A percentile compares a stretch with the other conserved stretches of the same genome.
Evolutionary conservation across 2,329 filamentous ascomycete genomes (phyloP).

Genomic region (Fusarium oxysporum): DNA sequence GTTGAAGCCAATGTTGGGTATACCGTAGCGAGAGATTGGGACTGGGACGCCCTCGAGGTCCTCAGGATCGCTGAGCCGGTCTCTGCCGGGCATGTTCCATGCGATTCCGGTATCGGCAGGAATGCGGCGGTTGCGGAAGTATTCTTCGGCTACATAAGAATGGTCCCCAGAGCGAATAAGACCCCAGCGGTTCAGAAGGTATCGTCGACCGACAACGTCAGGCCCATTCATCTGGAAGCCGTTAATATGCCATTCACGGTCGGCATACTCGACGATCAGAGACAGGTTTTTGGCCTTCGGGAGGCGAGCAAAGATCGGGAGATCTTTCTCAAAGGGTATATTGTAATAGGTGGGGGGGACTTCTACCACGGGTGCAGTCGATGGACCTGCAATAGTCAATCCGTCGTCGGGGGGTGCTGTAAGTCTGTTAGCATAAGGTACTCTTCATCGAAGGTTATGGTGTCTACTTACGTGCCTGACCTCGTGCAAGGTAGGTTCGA

Average conservation of each 20-base stretch:
- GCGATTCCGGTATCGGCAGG: not conserved
- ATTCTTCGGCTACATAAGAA: not conserved
- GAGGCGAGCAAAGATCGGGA: not conserved
- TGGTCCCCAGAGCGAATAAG: not conserved
- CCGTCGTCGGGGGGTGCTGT: not conserved
- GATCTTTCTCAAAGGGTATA: not conserved
- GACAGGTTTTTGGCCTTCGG: not conserved
- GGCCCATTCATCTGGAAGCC: not conserved
- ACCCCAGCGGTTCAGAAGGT: not conserved
- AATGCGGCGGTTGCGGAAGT: not conserved
- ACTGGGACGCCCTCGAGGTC: no score
- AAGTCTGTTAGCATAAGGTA: not conserved
- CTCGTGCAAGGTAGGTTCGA: not conserved
- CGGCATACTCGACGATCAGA: not conserved
- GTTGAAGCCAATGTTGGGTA: not conserved
- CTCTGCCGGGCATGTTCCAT: not conserved
- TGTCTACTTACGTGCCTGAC: not conserved
- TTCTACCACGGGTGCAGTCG: not conserved
- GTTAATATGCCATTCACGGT: not conserved
- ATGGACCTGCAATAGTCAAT: not conserved
- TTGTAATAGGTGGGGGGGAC: not conserved
- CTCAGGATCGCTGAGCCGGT: not conserved
- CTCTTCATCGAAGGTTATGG: not conserved
- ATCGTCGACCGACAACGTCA: not conserved
- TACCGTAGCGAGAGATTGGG: rapidly evolving